phyloP scores from a whole-genome alignment of 2,329 filamentous ascomycete genomes.

The Claviceps maximensis region DNA sequence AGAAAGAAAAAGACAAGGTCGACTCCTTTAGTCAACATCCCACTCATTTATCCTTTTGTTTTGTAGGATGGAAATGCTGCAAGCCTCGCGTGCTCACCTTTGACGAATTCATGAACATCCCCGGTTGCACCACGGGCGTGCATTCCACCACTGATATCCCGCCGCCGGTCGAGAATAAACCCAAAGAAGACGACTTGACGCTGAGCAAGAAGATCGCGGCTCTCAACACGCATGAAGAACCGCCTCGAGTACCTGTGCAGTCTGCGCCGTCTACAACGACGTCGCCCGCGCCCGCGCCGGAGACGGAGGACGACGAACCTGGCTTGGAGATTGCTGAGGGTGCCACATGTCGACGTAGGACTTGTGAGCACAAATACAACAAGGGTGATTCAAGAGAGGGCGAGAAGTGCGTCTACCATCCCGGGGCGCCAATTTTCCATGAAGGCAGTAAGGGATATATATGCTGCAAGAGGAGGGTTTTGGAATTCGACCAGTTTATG shows the following conservation, averaged over 20 bases:
- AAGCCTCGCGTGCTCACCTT: conserved; percentile 94
- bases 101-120: conserved; percentile 89
- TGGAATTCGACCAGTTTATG: conserved; percentile 98
- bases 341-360: conserved; percentile 63
- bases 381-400: conserved; percentile 46
- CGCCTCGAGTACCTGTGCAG: conserved; percentile 26
- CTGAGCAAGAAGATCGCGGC: conserved; percentile 38
- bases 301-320: conserved; percentile 81
- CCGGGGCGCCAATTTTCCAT: conserved; percentile 85
- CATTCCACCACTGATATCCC: conserved; percentile 76
- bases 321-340: conserved; percentile 58
- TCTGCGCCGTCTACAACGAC: conserved; percentile 34
- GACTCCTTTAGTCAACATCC: background rate
- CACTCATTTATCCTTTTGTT: background rate
- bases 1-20: background rate
- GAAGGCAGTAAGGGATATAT: conserved; percentile 97
- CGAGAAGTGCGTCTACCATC: conserved; percentile 79
- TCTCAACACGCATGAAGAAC: conserved; percentile 26
- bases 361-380: conserved; percentile 56
- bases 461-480: conserved; percentile 87
- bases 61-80: conserved; percentile 92
- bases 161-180: conserved; percentile 47
- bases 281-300: conserved; percentile 49
- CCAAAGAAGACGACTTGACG: conserved; percentile 27
- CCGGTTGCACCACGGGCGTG: conserved; percentile 83